These are phyloP conservation scores for Blepharisma japonicum DNA, from an alignment of 73 alveolate species.

Conservation along the genomic window DNA sequence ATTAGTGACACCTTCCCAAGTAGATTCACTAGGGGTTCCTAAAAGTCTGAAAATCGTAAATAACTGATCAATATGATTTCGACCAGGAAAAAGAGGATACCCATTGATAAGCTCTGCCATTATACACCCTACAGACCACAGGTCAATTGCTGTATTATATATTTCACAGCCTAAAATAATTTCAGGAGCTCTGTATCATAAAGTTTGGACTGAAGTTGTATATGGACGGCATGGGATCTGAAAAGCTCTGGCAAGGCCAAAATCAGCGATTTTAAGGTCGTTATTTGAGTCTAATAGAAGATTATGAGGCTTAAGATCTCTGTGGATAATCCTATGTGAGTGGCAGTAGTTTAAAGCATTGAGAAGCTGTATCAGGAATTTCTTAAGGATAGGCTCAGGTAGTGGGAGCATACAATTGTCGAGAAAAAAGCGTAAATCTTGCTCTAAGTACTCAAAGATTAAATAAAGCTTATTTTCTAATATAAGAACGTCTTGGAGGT, in stretches of 20 bases:
- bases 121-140: slow-evolving; percentile 65
- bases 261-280: slow-evolving; percentile 87
- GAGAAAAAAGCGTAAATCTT: slow-evolving; percentile 71
- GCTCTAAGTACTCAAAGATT: slow-evolving; percentile 73
- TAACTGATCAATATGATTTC: slow-evolving; percentile 41
- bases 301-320: slow-evolving; percentile 94
- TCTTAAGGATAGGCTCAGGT: slow-evolving; percentile 31
- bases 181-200: slow-evolving; percentile 67
- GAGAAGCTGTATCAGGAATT: slow-evolving; percentile 62
- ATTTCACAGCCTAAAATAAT: slow-evolving; percentile 40
- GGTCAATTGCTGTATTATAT: slow-evolving; percentile 53
- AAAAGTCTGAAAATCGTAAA: slow-evolving; percentile 40
- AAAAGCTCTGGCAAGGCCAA: slow-evolving; percentile 97
- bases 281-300: slow-evolving; percentile 73
- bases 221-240: slow-evolving; percentile 87
- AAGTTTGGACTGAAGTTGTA: slow-evolving; percentile 55
- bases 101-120: slow-evolving; percentile 51
- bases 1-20: slow-evolving; percentile 73
- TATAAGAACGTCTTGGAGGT: slow-evolving; percentile 67
- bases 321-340: slow-evolving; percentile 86
- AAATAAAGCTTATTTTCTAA: slow-evolving; percentile 70
- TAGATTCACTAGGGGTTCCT: slow-evolving; percentile 49
- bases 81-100: slow-evolving; percentile 53
- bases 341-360: slow-evolving; percentile 83
- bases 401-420: slow-evolving; percentile 14